Evolutionary conservation across 2,329 filamentous ascomycete species (phyloP), one percentile per base, ranked within the genome.

Genomic region (Colletotrichum siamense): DNA sequence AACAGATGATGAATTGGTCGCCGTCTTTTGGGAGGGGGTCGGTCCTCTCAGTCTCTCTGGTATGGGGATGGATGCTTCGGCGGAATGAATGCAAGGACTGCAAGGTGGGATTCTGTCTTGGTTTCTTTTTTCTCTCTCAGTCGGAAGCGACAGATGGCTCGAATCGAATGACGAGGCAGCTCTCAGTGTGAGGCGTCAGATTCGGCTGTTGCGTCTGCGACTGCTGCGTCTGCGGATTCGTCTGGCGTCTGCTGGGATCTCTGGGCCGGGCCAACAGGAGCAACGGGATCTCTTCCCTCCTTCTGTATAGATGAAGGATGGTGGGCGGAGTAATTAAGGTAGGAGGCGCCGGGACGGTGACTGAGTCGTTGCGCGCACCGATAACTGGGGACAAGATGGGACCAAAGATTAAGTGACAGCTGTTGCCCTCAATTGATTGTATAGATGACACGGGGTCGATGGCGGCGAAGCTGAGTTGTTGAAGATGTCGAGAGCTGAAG

Each of bases 341-440:
- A 49, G 34, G 61, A 68, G 70, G 70, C 57, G 28, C 70, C 52
- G 52, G 44, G 34, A 62, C 59, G 16, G 69, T 39, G 74, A 76
- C 70, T 76, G 74, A 76, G 74, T 74, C 74, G 74, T 74, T 76
- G 49, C 65, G 34, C 70, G 61, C 64, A 69, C 70, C 44, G 65
- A 74, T 74, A 74, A 76, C 49, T 76, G 74, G 74, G 49, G 74
- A 66, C 59, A 39, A 28, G 64, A 74, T 66, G 74, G 74, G 65
- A 74, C 71, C 59, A 36, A 76, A 76, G 70, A 69, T 76, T 74
- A 74, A 76, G 71, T 52, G 70, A 65, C 59, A 69, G 59, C 44
- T 76, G 32, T 52, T 64, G 44, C 71, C 39, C 57, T 74, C 57
- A 73, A 76, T 76, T 73, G 70, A 61, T 73, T 74, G 70, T 74